phyloP scores from a whole-genome alignment of 2,329 filamentous ascomycete species.

The Hyphodiscus sp. region DNA sequence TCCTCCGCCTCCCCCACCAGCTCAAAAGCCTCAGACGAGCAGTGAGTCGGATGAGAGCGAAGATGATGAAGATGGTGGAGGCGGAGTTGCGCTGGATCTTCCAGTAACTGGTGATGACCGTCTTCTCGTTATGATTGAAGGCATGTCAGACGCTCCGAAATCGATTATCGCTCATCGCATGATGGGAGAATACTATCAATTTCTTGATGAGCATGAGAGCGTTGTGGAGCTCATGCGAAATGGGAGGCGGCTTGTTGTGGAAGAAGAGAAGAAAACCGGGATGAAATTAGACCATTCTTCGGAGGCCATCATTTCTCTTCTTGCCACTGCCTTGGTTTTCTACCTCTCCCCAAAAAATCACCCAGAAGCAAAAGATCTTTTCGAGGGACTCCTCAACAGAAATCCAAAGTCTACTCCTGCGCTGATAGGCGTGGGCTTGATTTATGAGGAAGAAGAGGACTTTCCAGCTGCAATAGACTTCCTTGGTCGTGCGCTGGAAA shows the following conservation, averaged over 20 bases:
- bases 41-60: constrained; percentile 45
- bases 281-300: constrained; percentile 60
- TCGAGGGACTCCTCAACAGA: constrained; percentile 71
- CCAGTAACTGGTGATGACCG: constrained; percentile 71
- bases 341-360: constrained; percentile 89
- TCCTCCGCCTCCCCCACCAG: constrained; percentile 22
- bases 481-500: constrained; percentile 65
- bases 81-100: constrained; percentile 44
- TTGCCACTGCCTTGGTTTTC: constrained; percentile 84
- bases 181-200: constrained; percentile 75
- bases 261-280: constrained; percentile 61
- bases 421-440: constrained; percentile 82
- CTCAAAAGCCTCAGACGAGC: constrained; percentile 28
- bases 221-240: constrained; percentile 74
- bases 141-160: constrained; percentile 52
- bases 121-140: constrained; percentile 72
- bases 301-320: constrained; percentile 68
- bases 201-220: constrained; percentile 77
- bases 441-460: constrained; percentile 89
- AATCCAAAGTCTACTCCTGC: constrained; percentile 73
- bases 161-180: constrained; percentile 81
- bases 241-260: constrained; percentile 54
- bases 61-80: constrained; percentile 49
- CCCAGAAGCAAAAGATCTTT: constrained; percentile 77
- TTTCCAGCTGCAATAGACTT: constrained; percentile 78